Base-by-base conservation (phyloP, 2,329 filamentous ascomycete species). In the Corynespora cassiicola region DNA sequence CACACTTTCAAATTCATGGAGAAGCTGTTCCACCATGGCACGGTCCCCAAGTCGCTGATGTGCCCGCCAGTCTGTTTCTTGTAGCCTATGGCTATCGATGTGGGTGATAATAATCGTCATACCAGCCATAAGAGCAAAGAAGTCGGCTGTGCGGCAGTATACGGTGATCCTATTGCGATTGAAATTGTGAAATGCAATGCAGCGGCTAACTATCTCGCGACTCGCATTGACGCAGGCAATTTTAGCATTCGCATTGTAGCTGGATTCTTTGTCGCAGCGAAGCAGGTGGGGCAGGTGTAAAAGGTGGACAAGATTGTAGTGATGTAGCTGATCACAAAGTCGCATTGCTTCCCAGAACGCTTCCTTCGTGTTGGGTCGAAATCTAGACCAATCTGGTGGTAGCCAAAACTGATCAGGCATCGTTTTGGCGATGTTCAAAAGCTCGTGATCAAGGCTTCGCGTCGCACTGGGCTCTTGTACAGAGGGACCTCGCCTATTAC, bases 401-500 rank as follows among this genome's bases (percentile, higher is more conserved):
- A 19, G 20, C 21, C 58, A 3, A 61, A 28, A 41, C 11, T 37
- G 42, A 14, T 39, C 32, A 3, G 49, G 50, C 8, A 55, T 28
- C 6, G 17, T 22, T 20, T 30, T 40, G 4, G 50, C 47, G 4
- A 39, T 34, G 7, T 41, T 35, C 14, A 47, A 19, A 2, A 55
- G 36, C 29, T 44, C 34, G 8, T 12, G 24, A 23, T 55, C 52
- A 18, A 55, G 28, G 12, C 27, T 48, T 19, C 61, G 50, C 5
- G 66, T 68, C 3, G 47, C 36, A 2, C 36, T 43, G 31, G 65
- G 45, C 31, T 63, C 54, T 7, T 57, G 31, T n/a, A 4, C 11
- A 12, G 25, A 31, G n/a, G 42, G 23, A 18, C 34, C 38, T n/a
- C 46, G 36, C 25, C 67, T 55, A 35, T 72, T 72, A 7, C 71